Evolutionary conservation across 257 asterid genomes (phyloP).

Genomic region (Oldenlandia corymbosa): DNA sequence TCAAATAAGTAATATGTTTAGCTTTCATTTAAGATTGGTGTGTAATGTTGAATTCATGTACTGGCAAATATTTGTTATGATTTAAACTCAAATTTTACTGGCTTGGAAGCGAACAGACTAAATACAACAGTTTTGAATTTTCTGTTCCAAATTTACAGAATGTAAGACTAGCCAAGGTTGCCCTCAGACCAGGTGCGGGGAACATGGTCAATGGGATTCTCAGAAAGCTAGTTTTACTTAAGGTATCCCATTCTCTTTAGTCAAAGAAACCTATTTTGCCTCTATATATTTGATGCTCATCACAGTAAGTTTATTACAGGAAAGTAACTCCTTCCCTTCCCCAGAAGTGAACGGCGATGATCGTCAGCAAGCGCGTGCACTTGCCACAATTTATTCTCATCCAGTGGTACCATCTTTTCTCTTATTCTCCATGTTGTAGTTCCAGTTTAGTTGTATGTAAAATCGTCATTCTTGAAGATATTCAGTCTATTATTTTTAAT

Average conservation of each 20-base stretch:
- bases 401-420: constrained; percentile 71
- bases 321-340: constrained; percentile 59
- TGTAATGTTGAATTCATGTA: background rate
- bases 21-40: background rate
- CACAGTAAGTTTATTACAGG: constrained; percentile 42
- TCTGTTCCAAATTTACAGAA: constrained; percentile 39
- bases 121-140: background rate
- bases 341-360: constrained; percentile 74
- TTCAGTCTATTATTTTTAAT: background rate
- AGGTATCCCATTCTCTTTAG: constrained; percentile 39
- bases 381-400: constrained; percentile 85
- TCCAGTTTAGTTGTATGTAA: background rate
- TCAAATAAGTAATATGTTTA: constrained; percentile 4
- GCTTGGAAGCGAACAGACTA: background rate
- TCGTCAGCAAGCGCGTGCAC: constrained; percentile 89
- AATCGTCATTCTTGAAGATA: background rate
- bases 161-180: constrained; percentile 86
- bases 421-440: constrained; percentile 7
- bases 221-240: constrained; percentile 74
- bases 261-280: constrained; percentile 6
- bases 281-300: constrained; percentile 15
- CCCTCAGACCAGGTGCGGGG: constrained; percentile 94
- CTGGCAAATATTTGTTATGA: background rate
- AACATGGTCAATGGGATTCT: constrained; percentile 85
- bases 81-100: background rate